Evolutionary conservation across 768 basidiomycete species (phyloP).

Genomic region (Termitomyces heimii): DNA sequence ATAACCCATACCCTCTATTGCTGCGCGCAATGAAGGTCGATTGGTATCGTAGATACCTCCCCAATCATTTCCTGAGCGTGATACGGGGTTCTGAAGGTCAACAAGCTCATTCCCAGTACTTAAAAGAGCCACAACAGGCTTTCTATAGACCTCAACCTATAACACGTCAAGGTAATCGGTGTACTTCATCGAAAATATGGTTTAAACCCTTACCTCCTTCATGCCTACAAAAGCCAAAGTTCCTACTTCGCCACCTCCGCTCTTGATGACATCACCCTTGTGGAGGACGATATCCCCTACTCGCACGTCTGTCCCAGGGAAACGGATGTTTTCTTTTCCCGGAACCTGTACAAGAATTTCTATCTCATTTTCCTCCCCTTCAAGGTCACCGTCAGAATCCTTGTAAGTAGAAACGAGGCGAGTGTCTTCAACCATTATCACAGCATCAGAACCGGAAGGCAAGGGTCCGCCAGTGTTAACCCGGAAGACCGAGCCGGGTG

Average conservation of each 20-base stretch:
- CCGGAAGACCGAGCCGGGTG: constrained; percentile 53
- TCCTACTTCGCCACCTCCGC: constrained; percentile 78
- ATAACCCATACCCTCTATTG: constrained; percentile 69
- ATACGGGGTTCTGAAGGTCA: constrained; percentile 46
- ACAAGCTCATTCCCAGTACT: constrained; percentile 85
- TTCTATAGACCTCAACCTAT: constrained; percentile 64
- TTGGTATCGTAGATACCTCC: constrained; percentile 84
- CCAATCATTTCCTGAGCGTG: constrained; percentile 38
- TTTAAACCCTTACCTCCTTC: constrained; percentile 43
- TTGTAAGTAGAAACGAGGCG: constrained; percentile 52
- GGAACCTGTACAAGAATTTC: constrained; percentile 59
- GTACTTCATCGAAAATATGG: neutral
- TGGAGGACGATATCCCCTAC: constrained; percentile 63
- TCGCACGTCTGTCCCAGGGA: constrained; percentile 67
- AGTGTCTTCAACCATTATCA: constrained; percentile 95
- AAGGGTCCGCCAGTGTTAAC: constrained; percentile 86
- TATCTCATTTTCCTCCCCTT: constrained; percentile 67
- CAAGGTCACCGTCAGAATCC: constrained; percentile 25
- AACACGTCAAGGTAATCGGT: neutral
- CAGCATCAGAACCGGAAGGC: constrained; percentile 66
- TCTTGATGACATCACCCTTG: constrained; percentile 53
- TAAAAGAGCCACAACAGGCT: constrained; percentile 73
- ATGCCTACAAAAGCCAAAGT: constrained; percentile 76
- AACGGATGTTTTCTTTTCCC: constrained; percentile 65
- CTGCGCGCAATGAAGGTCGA: constrained; percentile 68